Evolutionary conservation across 768 basidiomycete genomes (phyloP).

Genomic region (Lactifluus pinguis): DNA sequence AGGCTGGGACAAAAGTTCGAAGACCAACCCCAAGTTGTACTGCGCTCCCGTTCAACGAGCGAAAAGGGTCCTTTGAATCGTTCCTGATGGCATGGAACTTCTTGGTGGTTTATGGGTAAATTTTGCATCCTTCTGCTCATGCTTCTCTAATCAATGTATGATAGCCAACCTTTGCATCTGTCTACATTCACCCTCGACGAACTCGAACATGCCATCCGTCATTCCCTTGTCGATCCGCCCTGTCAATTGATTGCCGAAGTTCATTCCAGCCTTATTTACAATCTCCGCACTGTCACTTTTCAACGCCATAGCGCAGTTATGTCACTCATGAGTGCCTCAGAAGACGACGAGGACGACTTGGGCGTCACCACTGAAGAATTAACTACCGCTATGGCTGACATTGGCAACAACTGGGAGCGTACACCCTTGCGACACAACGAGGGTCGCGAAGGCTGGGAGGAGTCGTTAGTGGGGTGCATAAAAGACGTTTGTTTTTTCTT

Average conservation of each 20-base stretch:
- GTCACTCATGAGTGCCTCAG: conserved; percentile 42
- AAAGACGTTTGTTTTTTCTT: conserved; percentile 64
- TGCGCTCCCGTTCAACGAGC: conserved; percentile 60
- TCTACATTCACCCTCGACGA: conserved; percentile 91
- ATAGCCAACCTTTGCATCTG: conserved; percentile 70
- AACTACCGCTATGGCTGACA: conserved; percentile 60
- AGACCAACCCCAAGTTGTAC: conserved; percentile 56
- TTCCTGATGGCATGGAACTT: conserved; percentile 95
- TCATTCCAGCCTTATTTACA: conserved; percentile 83
- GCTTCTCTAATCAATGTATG: neutral
- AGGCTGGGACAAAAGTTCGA: conserved; percentile 59
- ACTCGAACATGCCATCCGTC: conserved; percentile 78
- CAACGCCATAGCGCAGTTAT: conserved; percentile 66
- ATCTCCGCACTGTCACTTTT: conserved; percentile 75
- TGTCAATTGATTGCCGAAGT: conserved; percentile 80
- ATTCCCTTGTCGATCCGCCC: conserved; percentile 55
- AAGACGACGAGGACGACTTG: conserved; percentile 35
- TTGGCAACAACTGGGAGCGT: conserved; percentile 83
- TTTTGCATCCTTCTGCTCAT: neutral
- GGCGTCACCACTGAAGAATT: conserved; percentile 59
- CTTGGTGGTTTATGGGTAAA: conserved; percentile 83
- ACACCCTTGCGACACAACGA: conserved; percentile 65
- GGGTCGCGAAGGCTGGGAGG: conserved; percentile 83
- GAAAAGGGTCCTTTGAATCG: conserved; percentile 60
- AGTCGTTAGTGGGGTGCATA: conserved; percentile 78